Base-by-base conservation (phyloP, 257 asterid genomes). In the Solanum infundibuliforme region DNA sequence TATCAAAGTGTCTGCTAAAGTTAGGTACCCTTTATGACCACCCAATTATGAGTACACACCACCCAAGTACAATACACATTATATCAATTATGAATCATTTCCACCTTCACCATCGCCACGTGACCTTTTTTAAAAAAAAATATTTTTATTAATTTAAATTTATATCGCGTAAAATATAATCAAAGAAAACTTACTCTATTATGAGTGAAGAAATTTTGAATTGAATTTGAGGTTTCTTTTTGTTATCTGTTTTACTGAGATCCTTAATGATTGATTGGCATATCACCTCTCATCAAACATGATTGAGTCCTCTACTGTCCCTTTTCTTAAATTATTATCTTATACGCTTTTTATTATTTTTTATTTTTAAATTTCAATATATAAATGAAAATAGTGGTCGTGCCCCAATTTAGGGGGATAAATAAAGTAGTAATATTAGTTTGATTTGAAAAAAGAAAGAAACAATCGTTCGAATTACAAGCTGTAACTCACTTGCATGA, bases 31-130 rank as follows among this genome's bases (percentile, higher is more conserved):
- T 91, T 90, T 86, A 87, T 89, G 88, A 89, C 91, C 93, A 88
- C 92, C 94, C 94, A 91, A 95, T 94, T 90, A 95, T 94, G 93
- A 93, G 93, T 75, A 83, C 94, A 91, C 92, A 92, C 93, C 87
- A 87, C 91, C 92, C 92, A 92, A 92, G 95, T 91, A 91, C 95
- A 90, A 58, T 89, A 89, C 86, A 87, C 92, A 93, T 90, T 90
- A 92, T 92, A 62, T 92, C 87, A 25, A 66, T 68, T 29, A 62
- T 68, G 10, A 68, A 23, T 29, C 10, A 25, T 79, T 77, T 77
- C 18, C 41, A 36, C 4, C 88, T 71, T n/a, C 38, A 58, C 5
- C 69, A 18, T 29, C 21, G 23, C 31, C 88, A 84, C 90, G 88
- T 90, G 89, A 87, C 62, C 27, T 35, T 31, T 27, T 3, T 5